A percentile compares a stretch with the other conserved stretches of the same genome.
Conservation (phyloP, 176 grass and related monocot species). For the Echinochloa phyllopogon region DNA sequence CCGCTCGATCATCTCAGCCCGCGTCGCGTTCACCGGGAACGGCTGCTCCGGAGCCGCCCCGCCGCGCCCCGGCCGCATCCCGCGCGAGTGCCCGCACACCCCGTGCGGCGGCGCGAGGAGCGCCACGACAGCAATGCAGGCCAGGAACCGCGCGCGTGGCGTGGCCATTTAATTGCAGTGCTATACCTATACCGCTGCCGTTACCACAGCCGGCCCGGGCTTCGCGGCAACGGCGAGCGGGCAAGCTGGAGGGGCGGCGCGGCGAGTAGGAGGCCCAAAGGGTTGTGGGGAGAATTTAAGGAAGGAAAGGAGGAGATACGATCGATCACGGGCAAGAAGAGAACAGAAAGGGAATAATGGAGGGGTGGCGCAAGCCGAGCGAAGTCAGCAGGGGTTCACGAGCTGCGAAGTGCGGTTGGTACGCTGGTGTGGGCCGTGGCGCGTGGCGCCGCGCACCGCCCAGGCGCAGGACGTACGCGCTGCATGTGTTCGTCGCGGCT, state of each 20-base stretch:
- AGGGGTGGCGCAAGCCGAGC: slow-evolving; percentile 1
- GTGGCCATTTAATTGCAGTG: not conserved
- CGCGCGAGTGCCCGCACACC: slow-evolving; percentile 53
- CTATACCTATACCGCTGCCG: not conserved
- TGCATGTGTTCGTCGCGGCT: slow-evolving; percentile 25
- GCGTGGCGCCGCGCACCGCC: slow-evolving; percentile 37
- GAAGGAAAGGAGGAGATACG: not conserved
- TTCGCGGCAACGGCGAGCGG: not conserved
- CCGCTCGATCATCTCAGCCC: slow-evolving; percentile 48
- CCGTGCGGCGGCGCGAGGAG: not conserved
- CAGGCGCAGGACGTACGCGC: slow-evolving; percentile 16
- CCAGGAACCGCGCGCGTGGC: not conserved
- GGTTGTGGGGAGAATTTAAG: slow-evolving; percentile 28
- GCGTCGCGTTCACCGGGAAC: slow-evolving; percentile 56
- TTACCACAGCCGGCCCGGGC: not conserved
- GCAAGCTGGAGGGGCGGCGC: slow-evolving; percentile 36
- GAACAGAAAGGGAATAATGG: slow-evolving; percentile 31
- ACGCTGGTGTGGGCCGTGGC: slow-evolving; percentile 5
- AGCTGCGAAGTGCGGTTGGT: slow-evolving; percentile 40
- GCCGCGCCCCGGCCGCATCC: slow-evolving; percentile 32
- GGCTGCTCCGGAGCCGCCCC: not conserved
- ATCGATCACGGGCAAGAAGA: slow-evolving; percentile 51
- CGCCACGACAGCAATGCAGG: not conserved
- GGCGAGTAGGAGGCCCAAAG: slow-evolving; percentile 17
- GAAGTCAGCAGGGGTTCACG: slow-evolving; percentile 38